Conservation (phyloP, 2,329 filamentous ascomycete genomes). For the Diaporthe amygdali region DNA sequence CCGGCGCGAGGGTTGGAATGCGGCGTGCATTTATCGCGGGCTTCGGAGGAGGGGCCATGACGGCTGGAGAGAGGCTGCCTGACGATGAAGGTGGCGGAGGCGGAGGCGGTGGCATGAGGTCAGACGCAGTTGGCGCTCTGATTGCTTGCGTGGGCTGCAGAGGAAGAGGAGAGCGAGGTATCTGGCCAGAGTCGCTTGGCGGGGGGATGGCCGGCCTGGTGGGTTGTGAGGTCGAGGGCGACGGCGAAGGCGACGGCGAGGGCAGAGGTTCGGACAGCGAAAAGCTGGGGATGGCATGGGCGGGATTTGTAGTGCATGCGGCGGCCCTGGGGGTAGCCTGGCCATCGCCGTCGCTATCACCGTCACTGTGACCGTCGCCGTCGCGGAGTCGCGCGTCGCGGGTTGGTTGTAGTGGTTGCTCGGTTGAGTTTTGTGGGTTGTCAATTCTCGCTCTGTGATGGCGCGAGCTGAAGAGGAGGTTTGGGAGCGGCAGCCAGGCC, state of each 20-base stretch:
- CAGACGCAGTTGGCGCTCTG: neutral
- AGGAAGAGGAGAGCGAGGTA: slow-evolving; percentile 45
- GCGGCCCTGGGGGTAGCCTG: slow-evolving; percentile 58
- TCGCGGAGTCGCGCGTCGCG: neutral
- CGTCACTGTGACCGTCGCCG: slow-evolving; percentile 20
- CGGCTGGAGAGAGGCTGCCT: neutral
- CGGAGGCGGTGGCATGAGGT: slow-evolving; percentile 22
- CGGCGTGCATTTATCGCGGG: slow-evolving; percentile 14
- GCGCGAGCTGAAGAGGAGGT: slow-evolving; percentile 37
- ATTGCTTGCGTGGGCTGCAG: slow-evolving; percentile 19
- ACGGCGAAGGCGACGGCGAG: neutral
- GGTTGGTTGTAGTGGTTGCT: slow-evolving; percentile 5
- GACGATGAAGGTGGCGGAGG: neutral
- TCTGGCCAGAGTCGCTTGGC: neutral
- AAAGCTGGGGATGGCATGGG: slow-evolving; percentile 48
- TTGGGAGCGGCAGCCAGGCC: slow-evolving; percentile 47
- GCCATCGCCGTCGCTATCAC: slow-evolving; percentile 27
- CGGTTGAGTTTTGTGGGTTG: slow-evolving; percentile 12
- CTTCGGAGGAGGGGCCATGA: slow-evolving; percentile 15
- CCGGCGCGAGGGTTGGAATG: slow-evolving; percentile 26
- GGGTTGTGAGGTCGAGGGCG: slow-evolving; percentile 4
- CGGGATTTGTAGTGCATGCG: slow-evolving; percentile 30
- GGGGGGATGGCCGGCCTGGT: neutral
- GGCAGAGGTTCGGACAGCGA: slow-evolving; percentile 42
- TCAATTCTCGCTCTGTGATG: slow-evolving; percentile 17